A percentile compares a stretch with the other conserved stretches of the same genome.
phyloP scores from a whole-genome alignment of 2,329 filamentous ascomycete species.

The Claviceps digitariae region DNA sequence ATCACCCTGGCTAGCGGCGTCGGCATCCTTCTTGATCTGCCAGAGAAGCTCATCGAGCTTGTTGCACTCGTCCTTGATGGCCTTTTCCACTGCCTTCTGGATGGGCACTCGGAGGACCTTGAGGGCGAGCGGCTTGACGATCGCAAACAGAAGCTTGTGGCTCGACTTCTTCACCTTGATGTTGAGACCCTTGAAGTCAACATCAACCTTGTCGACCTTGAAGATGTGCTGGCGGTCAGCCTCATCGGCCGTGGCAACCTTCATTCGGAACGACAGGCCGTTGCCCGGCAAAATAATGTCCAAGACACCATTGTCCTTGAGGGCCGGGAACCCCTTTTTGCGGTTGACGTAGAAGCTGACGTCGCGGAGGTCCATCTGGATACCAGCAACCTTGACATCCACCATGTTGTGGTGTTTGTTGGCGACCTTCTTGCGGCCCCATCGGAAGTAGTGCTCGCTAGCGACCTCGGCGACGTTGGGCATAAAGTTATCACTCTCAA shows the following conservation, averaged over 20 bases:
- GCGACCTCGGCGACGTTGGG: conserved; percentile 82
- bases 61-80: conserved; percentile 71
- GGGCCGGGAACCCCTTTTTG: conserved; percentile 81
- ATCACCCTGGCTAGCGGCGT: conserved; percentile 52
- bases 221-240: conserved; percentile 72
- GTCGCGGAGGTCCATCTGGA: conserved; percentile 85
- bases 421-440: conserved; percentile 76
- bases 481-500: conserved; percentile 94
- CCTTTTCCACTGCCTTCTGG: conserved; percentile 78
- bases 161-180: conserved; percentile 91
- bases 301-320: conserved; percentile 78
- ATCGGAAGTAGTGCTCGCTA: conserved; percentile 89
- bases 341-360: conserved; percentile 92
- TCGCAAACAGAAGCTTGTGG: conserved; percentile 77
- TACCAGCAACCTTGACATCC: conserved; percentile 72
- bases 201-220: conserved; percentile 81
- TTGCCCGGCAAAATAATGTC: conserved; percentile 79
- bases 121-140: conserved; percentile 80
- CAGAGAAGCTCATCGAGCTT: conserved; percentile 61
- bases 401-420: conserved; percentile 72
- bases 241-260: conserved; percentile 67
- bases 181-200: conserved; percentile 67
- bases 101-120: conserved; percentile 73
- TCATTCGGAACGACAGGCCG: conserved; percentile 85
- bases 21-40: conserved; percentile 70